Conservation (phyloP, 495 filamentous ascomycete species). For the Parathielavia appendiculata region DNA sequence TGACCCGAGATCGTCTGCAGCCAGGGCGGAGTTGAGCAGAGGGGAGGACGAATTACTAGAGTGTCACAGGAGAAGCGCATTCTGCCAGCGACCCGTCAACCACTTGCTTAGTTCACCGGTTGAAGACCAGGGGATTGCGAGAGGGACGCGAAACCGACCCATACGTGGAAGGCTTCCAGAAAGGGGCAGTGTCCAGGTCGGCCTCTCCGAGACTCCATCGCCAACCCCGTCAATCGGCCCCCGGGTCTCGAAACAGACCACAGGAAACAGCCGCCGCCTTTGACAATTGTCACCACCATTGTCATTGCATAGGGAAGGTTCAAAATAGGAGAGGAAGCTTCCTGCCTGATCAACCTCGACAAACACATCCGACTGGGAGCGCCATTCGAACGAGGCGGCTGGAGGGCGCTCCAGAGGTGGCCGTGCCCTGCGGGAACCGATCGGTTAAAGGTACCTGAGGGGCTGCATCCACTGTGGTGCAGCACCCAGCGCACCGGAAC, state of each 20-base stretch:
- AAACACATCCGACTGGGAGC: no score
- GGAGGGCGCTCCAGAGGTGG: background rate
- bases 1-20: no score
- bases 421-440: background rate
- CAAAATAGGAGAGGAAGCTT: no score
- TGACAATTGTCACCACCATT: background rate
- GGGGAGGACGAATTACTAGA: background rate
- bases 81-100: background rate
- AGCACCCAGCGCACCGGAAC: constrained; percentile 16
- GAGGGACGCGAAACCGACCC: constrained; percentile 16
- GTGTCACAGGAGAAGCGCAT: background rate
- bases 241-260: background rate
- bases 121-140: background rate
- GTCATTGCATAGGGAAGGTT: background rate
- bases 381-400: background rate
- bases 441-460: background rate
- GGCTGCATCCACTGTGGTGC: constrained; percentile 12
- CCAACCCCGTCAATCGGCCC: constrained; percentile 6
- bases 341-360: no score
- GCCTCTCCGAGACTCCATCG: background rate
- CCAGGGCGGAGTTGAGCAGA: no score
- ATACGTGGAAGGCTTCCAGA: constrained; percentile 15
- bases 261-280: background rate
- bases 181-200: constrained; percentile 9
- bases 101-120: constrained; percentile 9